Evolutionary conservation across 2,329 filamentous ascomycete species (phyloP), one percentile per base, ranked within the genome.

Genomic region (Chrysoporthe cubensis): DNA sequence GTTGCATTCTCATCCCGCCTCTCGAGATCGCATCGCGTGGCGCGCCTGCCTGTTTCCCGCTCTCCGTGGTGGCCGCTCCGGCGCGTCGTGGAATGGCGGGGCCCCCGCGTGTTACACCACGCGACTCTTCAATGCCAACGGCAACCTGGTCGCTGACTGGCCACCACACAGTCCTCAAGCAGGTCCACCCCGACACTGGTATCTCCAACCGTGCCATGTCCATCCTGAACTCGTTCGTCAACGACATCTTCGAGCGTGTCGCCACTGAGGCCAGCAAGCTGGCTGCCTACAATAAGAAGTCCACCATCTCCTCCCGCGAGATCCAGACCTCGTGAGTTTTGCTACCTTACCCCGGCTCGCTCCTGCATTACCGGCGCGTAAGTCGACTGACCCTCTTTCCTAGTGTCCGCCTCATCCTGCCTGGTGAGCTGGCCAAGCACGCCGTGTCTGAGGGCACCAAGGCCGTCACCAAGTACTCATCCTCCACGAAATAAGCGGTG

Each of bases 211-310:
- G 96, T 78, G 96, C 96, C 81, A 99, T 99, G 96, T 97, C 94
- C 66, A 99, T 99, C 80, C 85, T 99, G 78, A 99, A 99, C 91
- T 99, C 96, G 0, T 99, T 99, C 80, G 96, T 99, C 87, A 99
- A 98, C 81, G 94, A 99, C 79, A 99, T 99, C 81, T 99, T 99
- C 82, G 96, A 99, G 91, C 94, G 96, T 76, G 95, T 99, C 76
- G 96, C 96, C 73, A 97, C 96, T 69, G 96, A 99, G 85, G 96
- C 96, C 64, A 97, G 93, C 81, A 99, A 99, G 91, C 91, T 99
- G 71, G 96, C 96, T 75, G 96, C 96, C 72, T 99, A 99, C 89
- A 99, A 99, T 91, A 99, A 98, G 92, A 99, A 99, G 89, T 98
- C 95, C 63, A 99, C 96, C 81, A 99, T 99, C 85, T 98, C 95